Conservation (phyloP, 345 rosid genomes). For the Linum lewisii region DNA sequence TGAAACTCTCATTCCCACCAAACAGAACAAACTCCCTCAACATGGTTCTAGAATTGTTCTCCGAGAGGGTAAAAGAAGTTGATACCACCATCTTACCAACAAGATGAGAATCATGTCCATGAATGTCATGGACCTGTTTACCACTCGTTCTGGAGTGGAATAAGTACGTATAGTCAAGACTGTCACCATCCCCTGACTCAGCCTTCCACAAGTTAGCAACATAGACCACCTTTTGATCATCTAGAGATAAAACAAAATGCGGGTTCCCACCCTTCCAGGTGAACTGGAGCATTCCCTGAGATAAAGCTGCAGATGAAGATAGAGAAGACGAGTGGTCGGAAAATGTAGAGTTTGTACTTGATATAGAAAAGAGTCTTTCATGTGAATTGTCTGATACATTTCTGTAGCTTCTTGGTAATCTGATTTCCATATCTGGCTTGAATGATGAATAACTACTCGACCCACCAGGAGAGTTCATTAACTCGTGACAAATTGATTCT, state of each 20-base stretch:
- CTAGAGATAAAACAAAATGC: conserved; percentile 68
- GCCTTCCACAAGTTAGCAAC: conserved; percentile 42
- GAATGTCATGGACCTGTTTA: conserved; percentile 27
- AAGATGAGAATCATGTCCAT: conserved; percentile 30
- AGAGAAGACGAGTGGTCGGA: conserved; percentile 35
- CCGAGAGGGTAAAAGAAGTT: conserved; percentile 40
- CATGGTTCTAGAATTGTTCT: conserved; percentile 36
- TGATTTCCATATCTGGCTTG: conserved; percentile 19
- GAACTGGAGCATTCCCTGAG: conserved; percentile 72
- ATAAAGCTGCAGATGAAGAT: conserved; percentile 33
- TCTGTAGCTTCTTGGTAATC: conserved; percentile 11
- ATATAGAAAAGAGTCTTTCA: conserved; percentile 27
- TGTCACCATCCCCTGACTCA: conserved; percentile 22
- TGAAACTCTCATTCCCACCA: conserved; percentile 32
- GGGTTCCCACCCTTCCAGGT: conserved; percentile 61
- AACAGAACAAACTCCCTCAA: conserved; percentile 74
- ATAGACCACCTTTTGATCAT: conserved; percentile 54
- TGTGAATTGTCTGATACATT: conserved; percentile 22
- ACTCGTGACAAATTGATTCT: conserved; percentile 19
- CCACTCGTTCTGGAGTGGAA: conserved; percentile 41
- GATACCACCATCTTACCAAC: conserved; percentile 68
- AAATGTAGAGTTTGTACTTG: conserved; percentile 46
- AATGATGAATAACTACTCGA: conserved; percentile 25
- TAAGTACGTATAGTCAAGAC: conserved; percentile 41
- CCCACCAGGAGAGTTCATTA: conserved; percentile 33